Base-by-base conservation (phyloP, 1,284 basidiomycete genomes). In the Trametes hirsuta region DNA sequence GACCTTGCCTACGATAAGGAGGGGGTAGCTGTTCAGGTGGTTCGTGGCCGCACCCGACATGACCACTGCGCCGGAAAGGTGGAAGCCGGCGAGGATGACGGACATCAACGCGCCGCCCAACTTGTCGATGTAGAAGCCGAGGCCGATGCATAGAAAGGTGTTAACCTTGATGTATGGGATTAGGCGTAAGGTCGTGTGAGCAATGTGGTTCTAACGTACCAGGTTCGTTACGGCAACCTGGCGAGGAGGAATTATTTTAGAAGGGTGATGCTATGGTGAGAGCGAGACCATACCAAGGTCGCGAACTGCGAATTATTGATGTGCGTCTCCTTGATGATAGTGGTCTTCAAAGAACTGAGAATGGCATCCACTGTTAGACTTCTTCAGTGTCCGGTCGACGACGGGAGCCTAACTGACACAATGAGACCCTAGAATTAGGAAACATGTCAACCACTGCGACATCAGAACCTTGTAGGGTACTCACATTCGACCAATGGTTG, bases 221-320 rank as follows among this genome's bases (percentile, higher is more conserved):
- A 80, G 72, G 60, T 79, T 80, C 2, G 78, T 79, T 37, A 79
- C 75, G 6, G 78, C 76, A 18, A 79, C 70, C 74, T 75, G 41
- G 30, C 6, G 35, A 1, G 14, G 4, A 9, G n/a, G 18, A 14
- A 21, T 22, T 6, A 9, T 9, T 30, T 50, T 15, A 25, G 44
- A 24, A 2, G 25, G 1, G 34, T n/a, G 1, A 12, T 37, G 10
- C 12, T 11, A 34, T 0, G 30, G 8, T 0, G 18, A 15, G 41
- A 25, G 41, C 14, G 21, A 6, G 15, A 2, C 51, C 60, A 12
- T 53, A 74, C 78, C 58, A 80, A 63, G 34, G 78, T 79, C 15
- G 79, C 78, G 57, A 80, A 80, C 59, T 79, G 71, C 10, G 78
- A 78, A 65, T 80, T 79, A 68, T 80, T 80, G 67, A 80, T 79